Evolutionary conservation across 1,284 basidiomycete genomes (phyloP).

Genomic region (Cryptococcus depauperatus): DNA sequence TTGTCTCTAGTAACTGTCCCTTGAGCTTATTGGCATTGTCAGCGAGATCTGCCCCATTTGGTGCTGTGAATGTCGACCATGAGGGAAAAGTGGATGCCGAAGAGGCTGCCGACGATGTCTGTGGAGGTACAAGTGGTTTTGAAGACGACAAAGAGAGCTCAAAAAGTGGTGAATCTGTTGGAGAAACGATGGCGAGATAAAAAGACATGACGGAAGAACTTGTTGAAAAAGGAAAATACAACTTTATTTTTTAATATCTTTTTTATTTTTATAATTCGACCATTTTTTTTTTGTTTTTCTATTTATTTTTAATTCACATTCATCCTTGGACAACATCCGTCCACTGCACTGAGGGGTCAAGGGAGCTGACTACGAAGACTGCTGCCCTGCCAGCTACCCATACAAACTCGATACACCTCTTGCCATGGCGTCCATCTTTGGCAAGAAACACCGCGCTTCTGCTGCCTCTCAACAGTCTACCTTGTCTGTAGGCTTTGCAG

Average conservation of each 20-base stretch:
- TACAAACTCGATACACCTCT: background rate
- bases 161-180: slow-evolving; percentile 43
- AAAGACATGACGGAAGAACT: slow-evolving; percentile 39
- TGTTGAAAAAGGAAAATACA: background rate
- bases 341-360: too few relatives aligned
- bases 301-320: too few relatives aligned
- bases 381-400: too few relatives aligned
- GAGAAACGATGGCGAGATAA: slow-evolving; percentile 46
- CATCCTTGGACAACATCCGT: too few relatives aligned
- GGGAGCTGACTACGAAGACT: too few relatives aligned
- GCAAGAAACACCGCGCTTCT: slow-evolving; percentile 24
- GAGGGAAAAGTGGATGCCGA: slow-evolving; percentile 32
- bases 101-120: too few relatives aligned
- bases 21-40: slow-evolving; percentile 3
- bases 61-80: slow-evolving; percentile 41
- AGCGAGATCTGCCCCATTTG: slow-evolving; percentile 21
- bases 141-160: slow-evolving; percentile 40
- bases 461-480: slow-evolving; percentile 9
- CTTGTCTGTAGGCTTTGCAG: slow-evolving; percentile 17
- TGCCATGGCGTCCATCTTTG: slow-evolving; percentile 30
- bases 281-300: background rate
- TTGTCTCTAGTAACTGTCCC: slow-evolving; percentile 6
- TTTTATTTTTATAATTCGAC: background rate
- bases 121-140: slow-evolving; percentile 21
- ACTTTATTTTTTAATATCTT: background rate